Conservation (phyloP, 495 filamentous ascomycete species). For the Durotheca rogersii region DNA sequence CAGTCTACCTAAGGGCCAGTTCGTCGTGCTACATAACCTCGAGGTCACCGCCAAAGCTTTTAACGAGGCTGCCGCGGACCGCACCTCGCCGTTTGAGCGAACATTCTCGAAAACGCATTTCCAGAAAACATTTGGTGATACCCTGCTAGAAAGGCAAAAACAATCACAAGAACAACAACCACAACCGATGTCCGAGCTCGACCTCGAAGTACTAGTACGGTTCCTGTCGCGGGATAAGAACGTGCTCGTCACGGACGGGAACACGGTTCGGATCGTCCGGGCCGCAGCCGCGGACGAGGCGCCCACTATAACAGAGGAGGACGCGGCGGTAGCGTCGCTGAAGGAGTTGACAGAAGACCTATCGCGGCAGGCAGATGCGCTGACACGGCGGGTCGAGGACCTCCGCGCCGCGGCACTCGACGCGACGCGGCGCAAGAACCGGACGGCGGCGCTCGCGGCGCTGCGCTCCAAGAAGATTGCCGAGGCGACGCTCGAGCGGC, state of each 20-base stretch:
- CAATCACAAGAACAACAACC: too few relatives aligned
- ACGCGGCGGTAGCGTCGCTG: constrained; percentile 76
- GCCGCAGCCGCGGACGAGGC: constrained; percentile 38
- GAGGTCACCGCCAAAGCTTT: constrained; percentile 53
- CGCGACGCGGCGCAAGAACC: constrained; percentile 69
- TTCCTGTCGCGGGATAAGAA: constrained; percentile 71
- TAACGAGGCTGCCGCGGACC: constrained; percentile 46
- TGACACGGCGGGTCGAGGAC: constrained; percentile 55
- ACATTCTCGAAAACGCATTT: constrained; percentile 69
- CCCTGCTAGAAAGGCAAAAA: constrained; percentile 49
- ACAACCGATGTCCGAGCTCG: constrained; percentile 60
- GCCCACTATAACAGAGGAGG: constrained; percentile 64
- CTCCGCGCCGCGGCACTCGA: constrained; percentile 63
- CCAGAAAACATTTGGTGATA: constrained; percentile 53
- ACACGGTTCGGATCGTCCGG: constrained; percentile 76
- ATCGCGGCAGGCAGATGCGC: constrained; percentile 54
- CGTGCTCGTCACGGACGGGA: constrained; percentile 62
- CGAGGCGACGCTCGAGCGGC: constrained; percentile 66
- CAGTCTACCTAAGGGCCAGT: constrained; percentile 51
- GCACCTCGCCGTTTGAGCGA: constrained; percentile 58
- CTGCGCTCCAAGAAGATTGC: constrained; percentile 80
- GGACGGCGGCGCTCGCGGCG: constrained; percentile 69
- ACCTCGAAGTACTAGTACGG: constrained; percentile 68
- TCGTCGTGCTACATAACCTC: constrained; percentile 61
- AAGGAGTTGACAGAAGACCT: constrained; percentile 65